Percentiles rank a stretch among this genome's conserved stretches.
phyloP scores from a whole-genome alignment of 805 yeast genomes.

The Suhomyces tanzawaensis region DNA sequence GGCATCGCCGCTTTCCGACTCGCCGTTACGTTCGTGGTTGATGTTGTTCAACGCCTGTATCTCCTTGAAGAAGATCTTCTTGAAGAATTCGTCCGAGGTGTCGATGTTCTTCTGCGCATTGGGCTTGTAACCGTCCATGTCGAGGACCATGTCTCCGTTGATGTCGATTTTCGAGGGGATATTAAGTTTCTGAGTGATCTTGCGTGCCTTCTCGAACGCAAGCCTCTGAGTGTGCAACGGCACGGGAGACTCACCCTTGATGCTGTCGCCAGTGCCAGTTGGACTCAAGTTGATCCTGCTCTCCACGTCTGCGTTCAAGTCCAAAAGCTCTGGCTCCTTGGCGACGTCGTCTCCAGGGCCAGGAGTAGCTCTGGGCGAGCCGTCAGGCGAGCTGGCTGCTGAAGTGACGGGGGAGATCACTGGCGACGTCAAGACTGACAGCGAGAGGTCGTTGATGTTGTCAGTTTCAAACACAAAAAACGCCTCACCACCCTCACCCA shows the following conservation, averaged over 20 bases:
- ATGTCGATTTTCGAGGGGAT: slow-evolving; percentile 86
- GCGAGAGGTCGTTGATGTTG: slow-evolving; percentile 57
- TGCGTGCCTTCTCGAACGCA: slow-evolving; percentile 59
- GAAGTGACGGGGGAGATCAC: slow-evolving; percentile 68
- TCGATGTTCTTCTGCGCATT: slow-evolving; percentile 69
- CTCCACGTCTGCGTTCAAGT: slow-evolving; percentile 34
- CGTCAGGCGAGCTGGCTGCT: slow-evolving; percentile 45
- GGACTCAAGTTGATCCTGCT: slow-evolving; percentile 22
- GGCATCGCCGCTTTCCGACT: no score
- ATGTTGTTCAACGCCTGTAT: slow-evolving; percentile 31
- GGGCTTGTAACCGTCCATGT: slow-evolving; percentile 94
- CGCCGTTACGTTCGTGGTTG: background rate
- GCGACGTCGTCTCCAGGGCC: background rate
- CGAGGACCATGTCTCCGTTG: slow-evolving; percentile 86
- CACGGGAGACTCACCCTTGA: slow-evolving; percentile 2
- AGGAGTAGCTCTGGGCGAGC: slow-evolving; percentile 9
- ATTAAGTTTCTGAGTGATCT: slow-evolving; percentile 66
- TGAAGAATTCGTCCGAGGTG: slow-evolving; percentile 72
- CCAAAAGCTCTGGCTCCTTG: slow-evolving; percentile 34
- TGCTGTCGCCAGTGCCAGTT: slow-evolving; percentile 15
- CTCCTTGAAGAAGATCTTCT: slow-evolving; percentile 73
- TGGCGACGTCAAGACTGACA: slow-evolving; percentile 80
- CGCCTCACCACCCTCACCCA: slow-evolving; percentile 98
- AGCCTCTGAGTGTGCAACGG: slow-evolving; percentile 15
- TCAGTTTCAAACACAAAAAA: slow-evolving; percentile 91